Conservation (phyloP, 169 alveolate species). For the Plasmodium relictum region DNA sequence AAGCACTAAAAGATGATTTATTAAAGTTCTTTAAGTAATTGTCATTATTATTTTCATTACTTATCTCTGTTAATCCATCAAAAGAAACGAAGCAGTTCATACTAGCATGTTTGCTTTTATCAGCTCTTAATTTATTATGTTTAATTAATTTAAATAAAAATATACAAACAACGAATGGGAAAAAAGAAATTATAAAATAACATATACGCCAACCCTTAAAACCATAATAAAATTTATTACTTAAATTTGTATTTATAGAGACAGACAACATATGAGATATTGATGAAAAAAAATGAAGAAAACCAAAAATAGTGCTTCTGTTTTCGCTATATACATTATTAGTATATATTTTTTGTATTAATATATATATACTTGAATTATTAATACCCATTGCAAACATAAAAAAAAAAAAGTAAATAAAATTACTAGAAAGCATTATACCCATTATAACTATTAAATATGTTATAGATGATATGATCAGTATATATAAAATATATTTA, state of each 20-base stretch:
- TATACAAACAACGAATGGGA: conserved; percentile 45
- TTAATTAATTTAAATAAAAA: conserved; percentile 32
- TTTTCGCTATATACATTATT: conserved; percentile 61
- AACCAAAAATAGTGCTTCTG: conserved; percentile 68
- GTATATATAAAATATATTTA: conserved; percentile 27
- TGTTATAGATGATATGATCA: conserved; percentile 24
- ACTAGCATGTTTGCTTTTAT: neutral
- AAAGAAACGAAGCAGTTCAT: conserved; percentile 21
- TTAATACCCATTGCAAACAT: conserved; percentile 69
- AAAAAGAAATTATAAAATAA: conserved; percentile 40
- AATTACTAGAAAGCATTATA: conserved; percentile 36
- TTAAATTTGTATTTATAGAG: conserved; percentile 60
- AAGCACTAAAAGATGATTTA: neutral
- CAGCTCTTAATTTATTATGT: conserved; percentile 1
- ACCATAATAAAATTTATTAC: conserved; percentile 53
- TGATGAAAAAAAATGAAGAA: conserved; percentile 65
- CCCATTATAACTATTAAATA: conserved; percentile 58
- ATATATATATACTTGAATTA: conserved; percentile 58
- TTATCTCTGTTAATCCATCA: conserved; percentile 17
- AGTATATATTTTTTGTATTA: conserved; percentile 70
- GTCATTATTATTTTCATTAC: conserved; percentile 2
- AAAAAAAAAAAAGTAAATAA: conserved; percentile 34
- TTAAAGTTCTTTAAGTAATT: neutral
- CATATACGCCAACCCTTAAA: conserved; percentile 66
- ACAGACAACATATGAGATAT: conserved; percentile 57